phyloP scores from a whole-genome alignment of 495 filamentous ascomycete species.

The Cladorrhinum samala region DNA sequence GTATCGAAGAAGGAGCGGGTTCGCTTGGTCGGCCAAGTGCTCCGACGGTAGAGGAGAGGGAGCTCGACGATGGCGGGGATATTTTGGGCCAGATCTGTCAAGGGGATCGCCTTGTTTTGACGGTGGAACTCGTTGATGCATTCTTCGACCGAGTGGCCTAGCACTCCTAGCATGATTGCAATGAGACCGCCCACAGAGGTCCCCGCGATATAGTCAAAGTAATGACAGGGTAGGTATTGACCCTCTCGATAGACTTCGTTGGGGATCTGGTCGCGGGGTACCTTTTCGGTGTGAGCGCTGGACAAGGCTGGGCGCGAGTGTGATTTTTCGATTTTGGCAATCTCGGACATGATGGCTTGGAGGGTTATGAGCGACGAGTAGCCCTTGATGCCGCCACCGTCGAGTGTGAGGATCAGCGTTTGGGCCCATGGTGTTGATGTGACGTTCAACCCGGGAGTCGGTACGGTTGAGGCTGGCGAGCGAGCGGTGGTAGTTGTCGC shows the following conservation, averaged over 20 bases:
- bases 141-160: constrained; percentile 23
- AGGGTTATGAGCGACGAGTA: constrained; percentile 29
- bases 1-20: constrained; percentile 29
- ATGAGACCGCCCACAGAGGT: constrained; percentile 33
- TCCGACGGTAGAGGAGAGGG: constrained; percentile 19
- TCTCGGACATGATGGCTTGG: constrained; percentile 24
- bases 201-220: constrained; percentile 37
- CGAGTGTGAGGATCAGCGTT: constrained; percentile 26
- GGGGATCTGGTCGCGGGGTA: constrained; percentile 33
- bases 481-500: constrained; percentile 7
- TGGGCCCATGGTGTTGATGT: constrained; percentile 25
- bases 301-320: constrained; percentile 16
- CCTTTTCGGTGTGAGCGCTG: constrained; percentile 22
- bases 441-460: constrained; percentile 15
- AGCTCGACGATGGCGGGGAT: constrained; percentile 17
- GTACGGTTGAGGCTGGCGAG: not conserved
- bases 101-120: constrained; percentile 25
- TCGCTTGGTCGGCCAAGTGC: constrained; percentile 26
- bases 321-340: constrained; percentile 20
- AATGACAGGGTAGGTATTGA: constrained; percentile 46
- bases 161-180: constrained; percentile 32
- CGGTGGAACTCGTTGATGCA: constrained; percentile 27
- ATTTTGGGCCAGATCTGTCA: constrained; percentile 15
- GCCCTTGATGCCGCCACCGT: constrained; percentile 29
- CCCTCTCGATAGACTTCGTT: constrained; percentile 33